Base-by-base conservation (phyloP, 2,329 filamentous ascomycete genomes). In the Grosmannia serpens region DNA sequence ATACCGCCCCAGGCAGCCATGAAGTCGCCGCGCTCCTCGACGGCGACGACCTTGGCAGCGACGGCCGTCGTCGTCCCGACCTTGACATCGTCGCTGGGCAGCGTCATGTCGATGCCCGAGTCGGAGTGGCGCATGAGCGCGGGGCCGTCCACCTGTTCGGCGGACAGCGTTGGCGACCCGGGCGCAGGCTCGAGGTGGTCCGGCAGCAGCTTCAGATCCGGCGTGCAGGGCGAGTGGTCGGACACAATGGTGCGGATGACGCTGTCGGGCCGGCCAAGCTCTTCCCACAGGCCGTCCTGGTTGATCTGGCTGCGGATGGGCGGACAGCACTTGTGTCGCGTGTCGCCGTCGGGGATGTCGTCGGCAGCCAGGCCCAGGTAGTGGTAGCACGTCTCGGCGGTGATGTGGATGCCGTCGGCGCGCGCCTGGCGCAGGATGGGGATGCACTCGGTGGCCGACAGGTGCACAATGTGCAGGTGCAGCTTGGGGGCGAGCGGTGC, bases 1-100 rank as follows among this genome's bases (percentile, higher is more conserved):
- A 99, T 96, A 17, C 94, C 94, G 57, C 94, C 94, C 94, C 94
- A 99, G 1, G 91, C 91, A 4, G 87, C 84, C 74, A 97, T 94
- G 79, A 99, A 97, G 74, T 97, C 89, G 44, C 94, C 94, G 53
- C 49, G 55, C 47, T 61, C 56, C 8, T 55, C 56, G 22, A 61
- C 53, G 33, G 41, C 29, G 58, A 57, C 58, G 41, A 53, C 35
- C 35, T 38, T 56, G n/a, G 50, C 26, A 17, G 49, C 38, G 4
- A 38, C 29, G 15, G 38, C 24, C 9, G 10, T 27, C 15, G 29
- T 22, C 13, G 15, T 27, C 11, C 13, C 20, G n/a, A 17, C 67
- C 65, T 20, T 73, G 33, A 38, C 22, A 9, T 67, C 61, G 13
- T 65, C 66, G 11, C 64, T 65, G 4, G 71, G 70, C 5, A 69